Conservation (phyloP, 2,329 filamentous ascomycete genomes). For the Metarhizium humberi region DNA sequence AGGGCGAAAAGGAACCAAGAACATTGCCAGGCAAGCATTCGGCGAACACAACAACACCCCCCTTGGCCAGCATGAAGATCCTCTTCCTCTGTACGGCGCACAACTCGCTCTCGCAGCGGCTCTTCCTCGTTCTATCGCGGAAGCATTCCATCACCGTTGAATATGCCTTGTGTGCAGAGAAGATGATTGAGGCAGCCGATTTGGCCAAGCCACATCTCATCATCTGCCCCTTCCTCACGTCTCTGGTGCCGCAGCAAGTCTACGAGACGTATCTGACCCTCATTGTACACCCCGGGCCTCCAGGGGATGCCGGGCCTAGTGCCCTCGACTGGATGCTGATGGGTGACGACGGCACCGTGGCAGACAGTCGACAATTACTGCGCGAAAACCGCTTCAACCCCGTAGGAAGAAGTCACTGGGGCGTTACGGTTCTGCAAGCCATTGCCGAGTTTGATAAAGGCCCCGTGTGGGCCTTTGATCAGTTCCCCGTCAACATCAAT, state of each 20-base stretch:
- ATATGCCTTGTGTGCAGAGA: constrained; percentile 22
- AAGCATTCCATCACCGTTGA: constrained; percentile 29
- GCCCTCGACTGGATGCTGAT: constrained; percentile 32
- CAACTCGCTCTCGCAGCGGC: constrained; percentile 31
- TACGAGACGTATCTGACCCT: constrained; percentile 28
- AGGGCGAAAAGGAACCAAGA: not conserved
- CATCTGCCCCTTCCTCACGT: constrained; percentile 32
- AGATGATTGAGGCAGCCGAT: constrained; percentile 28
- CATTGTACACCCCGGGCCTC: constrained; percentile 31
- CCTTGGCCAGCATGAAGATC: constrained; percentile 21
- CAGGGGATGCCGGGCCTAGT: constrained; percentile 31
- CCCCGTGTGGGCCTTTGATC: constrained; percentile 33
- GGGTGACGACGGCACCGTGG: constrained; percentile 29
- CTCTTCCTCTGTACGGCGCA: constrained; percentile 36
- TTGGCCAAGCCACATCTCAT: constrained; percentile 28
- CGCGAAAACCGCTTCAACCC: constrained; percentile 13
- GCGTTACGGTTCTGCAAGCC: constrained; percentile 29
- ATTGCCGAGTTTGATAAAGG: constrained; percentile 32
- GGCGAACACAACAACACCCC: not conserved
- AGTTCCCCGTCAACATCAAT: constrained; percentile 31
- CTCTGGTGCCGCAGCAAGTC: constrained; percentile 24
- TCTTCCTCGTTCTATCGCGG: constrained; percentile 24
- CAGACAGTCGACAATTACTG: constrained; percentile 20
- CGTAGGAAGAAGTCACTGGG: constrained; percentile 29
- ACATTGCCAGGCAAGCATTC: not conserved